Percentiles rank a stretch among this genome's conserved stretches.
phyloP scores from a whole-genome alignment of 306 rosid genomes.

The Cicer judaicum region DNA sequence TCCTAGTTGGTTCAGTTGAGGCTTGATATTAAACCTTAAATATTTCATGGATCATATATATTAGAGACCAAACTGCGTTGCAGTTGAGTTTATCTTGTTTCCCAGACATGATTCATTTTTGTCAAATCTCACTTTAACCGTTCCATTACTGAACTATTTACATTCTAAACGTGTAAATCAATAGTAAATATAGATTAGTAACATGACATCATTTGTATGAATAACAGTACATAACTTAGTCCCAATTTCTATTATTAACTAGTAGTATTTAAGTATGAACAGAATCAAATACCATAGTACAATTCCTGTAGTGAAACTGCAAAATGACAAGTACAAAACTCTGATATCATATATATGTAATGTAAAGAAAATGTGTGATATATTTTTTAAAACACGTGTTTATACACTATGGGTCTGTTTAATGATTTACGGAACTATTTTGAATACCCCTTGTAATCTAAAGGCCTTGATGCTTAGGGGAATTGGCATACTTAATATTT shows the following conservation, averaged over 20 bases:
- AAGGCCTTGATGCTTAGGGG: constrained; percentile 10
- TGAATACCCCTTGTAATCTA: background rate
- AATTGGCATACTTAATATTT: background rate
- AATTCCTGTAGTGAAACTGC: background rate
- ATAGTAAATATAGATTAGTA: constrained; percentile 4
- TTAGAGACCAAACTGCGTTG: constrained; percentile 14
- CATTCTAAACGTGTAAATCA: constrained; percentile 8
- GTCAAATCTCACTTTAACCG: constrained; percentile 4
- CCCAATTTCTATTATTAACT: background rate
- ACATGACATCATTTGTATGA: background rate
- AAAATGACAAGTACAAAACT: constrained; percentile 18
- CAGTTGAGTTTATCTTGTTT: constrained; percentile 22
- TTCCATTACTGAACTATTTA: constrained; percentile 13
- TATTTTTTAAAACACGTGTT: background rate
- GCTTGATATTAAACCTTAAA: constrained; percentile 9
- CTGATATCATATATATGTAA: background rate
- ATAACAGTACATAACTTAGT: background rate
- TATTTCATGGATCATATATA: background rate
- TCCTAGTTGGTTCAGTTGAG: background rate
- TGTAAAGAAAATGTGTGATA: background rate
- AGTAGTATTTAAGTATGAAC: background rate
- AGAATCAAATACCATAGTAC: background rate
- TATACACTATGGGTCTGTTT: background rate
- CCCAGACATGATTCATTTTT: background rate
- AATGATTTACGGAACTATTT: constrained; percentile 14